Evolutionary conservation across 805 yeast genomes (phyloP).

Genomic region (Yarrowia sp.): DNA sequence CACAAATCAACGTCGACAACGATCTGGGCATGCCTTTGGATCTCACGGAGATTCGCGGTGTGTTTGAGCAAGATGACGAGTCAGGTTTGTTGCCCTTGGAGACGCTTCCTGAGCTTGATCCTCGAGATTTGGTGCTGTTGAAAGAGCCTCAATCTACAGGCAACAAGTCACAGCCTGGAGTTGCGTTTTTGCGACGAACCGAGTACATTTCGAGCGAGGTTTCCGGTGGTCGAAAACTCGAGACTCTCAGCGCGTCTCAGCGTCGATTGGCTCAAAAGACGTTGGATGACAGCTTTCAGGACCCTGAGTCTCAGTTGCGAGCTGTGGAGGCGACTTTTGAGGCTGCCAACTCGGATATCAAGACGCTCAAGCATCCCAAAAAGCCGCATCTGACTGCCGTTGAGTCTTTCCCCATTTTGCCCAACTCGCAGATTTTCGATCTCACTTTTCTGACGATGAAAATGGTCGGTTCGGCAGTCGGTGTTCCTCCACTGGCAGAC

Average conservation of each 20-base stretch:
- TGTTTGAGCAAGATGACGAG: conserved; percentile 60
- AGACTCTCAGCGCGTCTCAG: conserved; percentile 32
- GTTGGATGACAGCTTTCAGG: conserved; percentile 40
- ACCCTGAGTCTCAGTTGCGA: conserved; percentile 60
- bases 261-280: conserved; percentile 30
- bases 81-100: conserved; percentile 37
- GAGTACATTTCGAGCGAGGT: conserved; percentile 64
- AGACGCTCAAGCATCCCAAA: conserved; percentile 67
- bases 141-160: conserved; percentile 61
- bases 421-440: conserved; percentile 90
- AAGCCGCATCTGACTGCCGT: conserved; percentile 72
- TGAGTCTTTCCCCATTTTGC: conserved; percentile 73
- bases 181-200: conserved; percentile 87
- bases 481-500: conserved; percentile 32
- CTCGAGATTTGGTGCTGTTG: conserved; percentile 70
- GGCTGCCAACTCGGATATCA: conserved; percentile 47
- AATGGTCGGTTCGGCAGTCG: conserved; percentile 47
- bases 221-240: conserved; percentile 28
- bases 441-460: conserved; percentile 47
- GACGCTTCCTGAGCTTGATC: conserved; percentile 54
- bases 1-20: conserved; percentile 37
- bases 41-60: conserved; percentile 59
- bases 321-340: conserved; percentile 79
- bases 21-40: conserved; percentile 76
- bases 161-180: conserved; percentile 39